Base-by-base conservation (phyloP, 2,329 filamentous ascomycete species). In the Ophiocordyceps sinensis region DNA sequence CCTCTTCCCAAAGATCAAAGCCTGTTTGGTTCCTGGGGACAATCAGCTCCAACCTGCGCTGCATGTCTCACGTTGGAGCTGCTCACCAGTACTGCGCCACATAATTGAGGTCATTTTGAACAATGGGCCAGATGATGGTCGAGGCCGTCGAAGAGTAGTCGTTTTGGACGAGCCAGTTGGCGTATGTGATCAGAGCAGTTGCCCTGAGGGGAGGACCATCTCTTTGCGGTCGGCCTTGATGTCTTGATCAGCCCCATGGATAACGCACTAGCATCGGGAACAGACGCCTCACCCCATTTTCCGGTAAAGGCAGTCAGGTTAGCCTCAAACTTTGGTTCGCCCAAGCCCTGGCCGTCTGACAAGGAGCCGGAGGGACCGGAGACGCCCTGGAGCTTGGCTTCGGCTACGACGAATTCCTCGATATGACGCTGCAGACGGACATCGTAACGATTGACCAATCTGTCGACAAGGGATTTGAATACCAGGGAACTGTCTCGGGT, bases 1-100 rank as follows among this genome's bases (percentile, higher is more conserved):
- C 75, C 57, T 91, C 85, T 56, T 91, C 85, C 85, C 85, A 91
- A 3, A 93, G 69, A 56, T 93, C 85, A 52, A 77, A 91, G 6
- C 73, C 72, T 0, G 71, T 73, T 47, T 67, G 59, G 53, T 74
- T 75, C 70, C 64, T 67, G 6, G 2, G 4, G 1, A 9, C 7
- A 1, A 14, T 38, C 32, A 7, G 13, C 38, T 50, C 26, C 19
- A 45, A 44, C 26, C 11, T 5, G 28, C 26, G 11, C 14, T 8
- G 14, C 14, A 4, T 19, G 17, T n/a, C n/a, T 17, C 11, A 2
- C 1, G 12, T 4, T 19, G 13, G 8, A 13, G 35, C 14, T n/a
- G 42, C 58, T 45, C 41, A 65, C 76, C 80, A 85, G 62, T 85
- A 84, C 53, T 85, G 75, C 1, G 77, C 71, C 7, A 85, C 77